These are phyloP conservation scores for Pythium insidiosum DNA, from an alignment of 352 stramenopile genomes.

Conservation along the genomic window DNA sequence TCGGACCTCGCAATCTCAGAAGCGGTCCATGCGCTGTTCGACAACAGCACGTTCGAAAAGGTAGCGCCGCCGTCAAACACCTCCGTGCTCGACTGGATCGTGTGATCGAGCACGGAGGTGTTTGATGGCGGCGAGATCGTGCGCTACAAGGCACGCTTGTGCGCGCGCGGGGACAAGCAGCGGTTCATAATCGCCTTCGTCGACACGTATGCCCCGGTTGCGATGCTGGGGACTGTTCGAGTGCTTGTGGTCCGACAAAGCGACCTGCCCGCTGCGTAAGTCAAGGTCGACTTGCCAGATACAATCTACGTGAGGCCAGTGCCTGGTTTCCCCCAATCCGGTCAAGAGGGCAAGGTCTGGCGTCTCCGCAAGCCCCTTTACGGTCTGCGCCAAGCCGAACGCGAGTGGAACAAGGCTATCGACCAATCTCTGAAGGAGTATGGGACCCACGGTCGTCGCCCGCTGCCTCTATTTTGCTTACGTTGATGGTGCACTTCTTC, in stretches of 20 bases:
- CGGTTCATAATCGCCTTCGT: neutral
- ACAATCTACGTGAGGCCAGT: slow-evolving; percentile 5
- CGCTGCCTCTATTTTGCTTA: slow-evolving; percentile 15
- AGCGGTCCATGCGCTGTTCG: neutral
- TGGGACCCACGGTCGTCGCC: slow-evolving; percentile 4
- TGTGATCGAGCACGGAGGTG: slow-evolving; percentile 4
- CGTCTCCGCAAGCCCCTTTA: slow-evolving; percentile 15
- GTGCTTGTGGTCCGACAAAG: slow-evolving; percentile 8
- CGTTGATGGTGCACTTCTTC: slow-evolving; percentile 1
- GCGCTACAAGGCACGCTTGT: slow-evolving; percentile 1
- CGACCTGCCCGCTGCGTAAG: slow-evolving; percentile 6
- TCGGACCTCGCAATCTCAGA: neutral
- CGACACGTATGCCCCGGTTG: neutral
- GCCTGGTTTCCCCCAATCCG: neutral
- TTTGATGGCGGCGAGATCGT: neutral
- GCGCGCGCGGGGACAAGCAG: neutral
- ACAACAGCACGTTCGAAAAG: slow-evolving; percentile 6
- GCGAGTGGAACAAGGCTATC: slow-evolving; percentile 17
- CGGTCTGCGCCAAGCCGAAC: slow-evolving; percentile 19
- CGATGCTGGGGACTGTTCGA: neutral
- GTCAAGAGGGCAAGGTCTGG: slow-evolving; percentile 9
- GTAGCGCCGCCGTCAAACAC: neutral
- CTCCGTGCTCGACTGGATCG: slow-evolving; percentile 1
- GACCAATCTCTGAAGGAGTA: slow-evolving; percentile 3
- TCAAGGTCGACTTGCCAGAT: neutral